Evolutionary conservation across 106 monocot genomes (phyloP), one percentile per base, ranked within the genome.

Genomic region (Narthecium ossifragum): DNA sequence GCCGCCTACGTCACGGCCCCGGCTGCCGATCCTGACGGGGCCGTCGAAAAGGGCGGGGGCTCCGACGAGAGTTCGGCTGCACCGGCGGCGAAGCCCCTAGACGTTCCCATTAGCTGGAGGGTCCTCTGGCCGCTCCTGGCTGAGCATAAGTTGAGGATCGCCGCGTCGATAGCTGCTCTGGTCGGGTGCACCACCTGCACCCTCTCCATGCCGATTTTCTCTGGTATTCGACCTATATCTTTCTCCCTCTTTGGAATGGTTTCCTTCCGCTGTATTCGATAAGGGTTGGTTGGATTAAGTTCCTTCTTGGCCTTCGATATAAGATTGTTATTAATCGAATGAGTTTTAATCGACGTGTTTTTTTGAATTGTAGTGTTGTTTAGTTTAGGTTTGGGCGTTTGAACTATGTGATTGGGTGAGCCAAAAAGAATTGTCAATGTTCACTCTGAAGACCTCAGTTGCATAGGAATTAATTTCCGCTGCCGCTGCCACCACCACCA

Each of bases 181-280:
- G 36, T 84, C 8, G 94, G 75, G 23, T 80, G 90, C 63, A 83
- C 83, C 8, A 52, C 78, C 2, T 90, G 94, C 50, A 89, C 89
- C 45, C 86, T 96, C 10, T 70, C 94, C 54, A 96, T 90, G 94
- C 94, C 90, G 26, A 68, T 96, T 23, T 90, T 90, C 39, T 96
- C 94, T 14, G 90, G 93, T 94, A 69, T 38, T 6, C 14, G 17
- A 5, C 25, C 8, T 29, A n/a, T 17, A 11, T 24, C 23, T 12
- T 21, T 15, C 29, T 28, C 53, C 26, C n/a, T 12, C 26, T 59
- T 55, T 26, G 30, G 17, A 17, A 25, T 30, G 40, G 14, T n/a
- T 57, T n/a, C n/a, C n/a, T n/a, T n/a, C n/a, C n/a, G n/a, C n/a
- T n/a, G n/a, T n/a, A n/a, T n/a, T n/a, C 11, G 17, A 46, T 46